Evolutionary conservation across 2,329 filamentous ascomycete genomes (phyloP), one percentile per base, ranked within the genome.

Genomic region (Epichloe sp.): DNA sequence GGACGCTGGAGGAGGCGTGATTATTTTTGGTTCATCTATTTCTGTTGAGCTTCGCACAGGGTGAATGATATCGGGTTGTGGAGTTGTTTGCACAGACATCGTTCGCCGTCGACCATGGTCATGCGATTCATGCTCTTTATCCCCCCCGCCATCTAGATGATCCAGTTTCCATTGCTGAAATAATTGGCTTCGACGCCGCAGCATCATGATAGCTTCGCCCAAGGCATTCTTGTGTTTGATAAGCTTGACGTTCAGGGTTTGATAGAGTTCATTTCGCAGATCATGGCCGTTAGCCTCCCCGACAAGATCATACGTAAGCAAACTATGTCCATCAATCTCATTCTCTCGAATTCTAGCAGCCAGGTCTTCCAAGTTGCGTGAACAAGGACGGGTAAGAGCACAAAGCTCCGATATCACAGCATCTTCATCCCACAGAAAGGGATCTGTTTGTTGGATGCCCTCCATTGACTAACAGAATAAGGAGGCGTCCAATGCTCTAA

Each of bases 391-490:
- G 3, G 71, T 61, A 2, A 70, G 60, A 21, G 75, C 71, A 61
- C 83, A 88, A 3, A 94, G 71, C 59, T 83, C 81, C 15, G 72
- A 63, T 10, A 85, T 76, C 11, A 94, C 79, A 37, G 80, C 74
- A 38, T 85, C 79, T 35, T 82, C 72, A 37, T 77, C 76, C 88
- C 88, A 95, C 50, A 75, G 61, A 64, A 82, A 85, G n/a, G 88
- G 88, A 66, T 95, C 87, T 51, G 67, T 62, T 15, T 65, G 63
- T 46, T 40, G 34, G 17, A 50, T 17, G 19, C 48, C 57, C 31
- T 61, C 62, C 65, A 68, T 66, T 48, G 55, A 52, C 31, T 38
- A 49, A 17, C 34, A 45, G 44, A 42, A 52, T 55, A 35, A 45
- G 36, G 42, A 44, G 11, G 44, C 19, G 6, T 14, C 14, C 8